A percentile compares a stretch with the other conserved stretches of the same genome.
These are phyloP conservation scores for Geotrichum siamense DNA, from an alignment of 1,139 yeast species.

Conservation along the genomic window DNA sequence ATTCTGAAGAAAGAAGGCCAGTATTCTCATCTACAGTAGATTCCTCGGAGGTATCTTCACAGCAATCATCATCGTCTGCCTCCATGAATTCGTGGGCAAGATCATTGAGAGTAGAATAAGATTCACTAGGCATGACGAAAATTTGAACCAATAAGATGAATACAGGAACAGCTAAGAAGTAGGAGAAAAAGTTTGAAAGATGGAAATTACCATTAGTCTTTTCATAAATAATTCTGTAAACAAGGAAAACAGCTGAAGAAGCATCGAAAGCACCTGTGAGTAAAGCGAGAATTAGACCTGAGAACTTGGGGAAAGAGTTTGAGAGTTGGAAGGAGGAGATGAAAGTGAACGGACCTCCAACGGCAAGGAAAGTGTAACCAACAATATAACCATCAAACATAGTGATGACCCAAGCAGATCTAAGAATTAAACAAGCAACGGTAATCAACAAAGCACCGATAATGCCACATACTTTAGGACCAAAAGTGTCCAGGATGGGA, in stretches of 20 bases:
- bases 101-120: slow-evolving; percentile 64
- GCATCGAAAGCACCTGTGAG: slow-evolving; percentile 76
- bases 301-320: slow-evolving; percentile 60
- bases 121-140: slow-evolving; percentile 67
- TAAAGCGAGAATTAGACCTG: slow-evolving; percentile 64
- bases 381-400: slow-evolving; percentile 51
- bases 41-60: slow-evolving; percentile 17
- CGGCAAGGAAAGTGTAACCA: slow-evolving; percentile 63
- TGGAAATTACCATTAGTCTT: slow-evolving; percentile 33
- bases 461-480: slow-evolving; percentile 75
- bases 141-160: slow-evolving; percentile 68
- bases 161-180: slow-evolving; percentile 62
- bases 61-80: slow-evolving; percentile 19
- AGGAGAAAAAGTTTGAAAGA: slow-evolving; percentile 52
- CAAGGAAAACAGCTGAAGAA: slow-evolving; percentile 62
- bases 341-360: slow-evolving; percentile 78
- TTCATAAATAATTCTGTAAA: slow-evolving; percentile 59
- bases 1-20: slow-evolving; percentile 8
- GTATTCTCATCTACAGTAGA: slow-evolving; percentile 20
- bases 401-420: slow-evolving; percentile 34
- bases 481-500: slow-evolving; percentile 62
- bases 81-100: slow-evolving; percentile 38
- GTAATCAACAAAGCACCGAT: slow-evolving; percentile 57
- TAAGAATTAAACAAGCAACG: slow-evolving; percentile 46
- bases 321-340: slow-evolving; percentile 76